phyloP scores from a whole-genome alignment of 345 rosid genomes.

The Fremontodendron californicum region DNA sequence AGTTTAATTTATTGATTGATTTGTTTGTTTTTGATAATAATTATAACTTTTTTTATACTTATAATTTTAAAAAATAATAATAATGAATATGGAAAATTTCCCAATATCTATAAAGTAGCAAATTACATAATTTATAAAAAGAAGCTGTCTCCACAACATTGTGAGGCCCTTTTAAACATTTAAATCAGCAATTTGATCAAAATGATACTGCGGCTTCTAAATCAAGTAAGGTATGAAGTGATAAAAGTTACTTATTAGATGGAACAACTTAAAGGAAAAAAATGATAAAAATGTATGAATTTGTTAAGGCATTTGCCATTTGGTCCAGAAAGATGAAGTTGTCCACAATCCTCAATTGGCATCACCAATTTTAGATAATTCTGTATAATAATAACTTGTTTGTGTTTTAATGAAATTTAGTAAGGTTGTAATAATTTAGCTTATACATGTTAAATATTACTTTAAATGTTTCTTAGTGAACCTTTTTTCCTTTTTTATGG shows the following conservation, averaged over 20 bases:
- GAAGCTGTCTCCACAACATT: no score
- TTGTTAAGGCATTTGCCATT: not conserved
- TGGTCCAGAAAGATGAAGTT: not conserved
- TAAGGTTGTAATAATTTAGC: not conserved
- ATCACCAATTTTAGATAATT: not conserved
- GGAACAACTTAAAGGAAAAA: not conserved
- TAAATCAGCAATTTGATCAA: not conserved
- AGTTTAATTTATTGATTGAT: no score
- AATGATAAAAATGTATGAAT: not conserved
- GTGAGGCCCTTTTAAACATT: not conserved
- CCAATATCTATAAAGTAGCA: no score
- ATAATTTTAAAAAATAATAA: no score
- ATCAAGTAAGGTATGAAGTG: not conserved
- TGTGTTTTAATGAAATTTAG: not conserved
- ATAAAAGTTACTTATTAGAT: not conserved
- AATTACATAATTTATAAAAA: not conserved
- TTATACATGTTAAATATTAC: not conserved
- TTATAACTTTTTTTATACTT: no score
- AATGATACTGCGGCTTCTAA: no score
- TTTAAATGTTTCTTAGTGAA: not conserved
- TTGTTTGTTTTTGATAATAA: no score
- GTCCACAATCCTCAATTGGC: not conserved
- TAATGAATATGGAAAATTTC: not conserved
- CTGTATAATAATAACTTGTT: not conserved
- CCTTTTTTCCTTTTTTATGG: not conserved